Conservation (phyloP, 2,329 filamentous ascomycete species). For the Ascochyta lentis region DNA sequence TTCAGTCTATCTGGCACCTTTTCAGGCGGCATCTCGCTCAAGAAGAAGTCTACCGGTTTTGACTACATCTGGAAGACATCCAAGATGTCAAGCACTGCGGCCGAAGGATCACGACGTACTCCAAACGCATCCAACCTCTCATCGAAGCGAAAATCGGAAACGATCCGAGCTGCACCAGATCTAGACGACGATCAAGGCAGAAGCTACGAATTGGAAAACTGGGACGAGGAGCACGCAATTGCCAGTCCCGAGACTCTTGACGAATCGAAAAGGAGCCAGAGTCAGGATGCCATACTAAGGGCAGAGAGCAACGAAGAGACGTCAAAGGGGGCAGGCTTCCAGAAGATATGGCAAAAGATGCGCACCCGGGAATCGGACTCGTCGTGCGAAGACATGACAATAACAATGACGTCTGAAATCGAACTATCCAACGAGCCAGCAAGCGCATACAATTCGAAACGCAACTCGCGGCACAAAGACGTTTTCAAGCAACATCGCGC, state of each 20-base stretch:
- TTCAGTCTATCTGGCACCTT: conserved; percentile 28
- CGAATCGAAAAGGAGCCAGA: conserved; percentile 4
- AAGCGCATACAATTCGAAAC: conserved; percentile 3
- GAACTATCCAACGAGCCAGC: conserved; percentile 23
- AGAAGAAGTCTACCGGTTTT: conserved; percentile 10
- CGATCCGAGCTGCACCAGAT: conserved; percentile 21
- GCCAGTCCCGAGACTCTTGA: background rate
- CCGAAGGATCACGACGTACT: background rate
- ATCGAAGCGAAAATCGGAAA: conserved; percentile 24
- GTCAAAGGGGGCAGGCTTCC: background rate
- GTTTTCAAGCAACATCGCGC: conserved; percentile 1
- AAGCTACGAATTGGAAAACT: conserved; percentile 33
- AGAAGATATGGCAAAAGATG: conserved; percentile 25
- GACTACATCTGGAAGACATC: conserved; percentile 13
- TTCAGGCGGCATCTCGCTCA: conserved; percentile 21
- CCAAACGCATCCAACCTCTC: conserved; percentile 12
- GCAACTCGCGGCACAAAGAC: conserved; percentile 2
- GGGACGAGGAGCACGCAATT: conserved; percentile 24
- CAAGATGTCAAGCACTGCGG: conserved; percentile 3
- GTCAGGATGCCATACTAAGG: conserved; percentile 18
- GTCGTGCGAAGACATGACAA: conserved; percentile 25
- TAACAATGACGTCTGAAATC: conserved; percentile 28
- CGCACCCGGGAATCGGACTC: conserved; percentile 1
- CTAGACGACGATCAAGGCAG: conserved; percentile 21
- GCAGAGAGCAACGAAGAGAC: background rate